These are phyloP conservation scores for Neurospora discreta DNA, from an alignment of 495 filamentous ascomycete species.

Conservation along the genomic window DNA sequence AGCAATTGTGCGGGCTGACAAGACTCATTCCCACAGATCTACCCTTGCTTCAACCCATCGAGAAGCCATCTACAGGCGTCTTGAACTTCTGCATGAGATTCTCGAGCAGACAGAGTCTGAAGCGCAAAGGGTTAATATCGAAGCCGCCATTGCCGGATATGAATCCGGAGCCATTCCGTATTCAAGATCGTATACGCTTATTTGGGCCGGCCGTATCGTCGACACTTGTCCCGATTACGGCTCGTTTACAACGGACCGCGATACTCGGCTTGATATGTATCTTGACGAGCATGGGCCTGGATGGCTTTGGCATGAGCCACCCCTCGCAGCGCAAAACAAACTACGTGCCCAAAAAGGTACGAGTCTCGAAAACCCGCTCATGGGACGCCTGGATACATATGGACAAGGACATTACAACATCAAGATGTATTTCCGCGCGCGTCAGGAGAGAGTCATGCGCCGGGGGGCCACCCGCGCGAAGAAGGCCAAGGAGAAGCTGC, in stretches of 20 bases:
- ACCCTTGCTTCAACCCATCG: constrained; percentile 8
- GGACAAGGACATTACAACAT: constrained; percentile 18
- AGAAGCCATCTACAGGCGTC: constrained; percentile 20
- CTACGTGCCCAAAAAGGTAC: constrained; percentile 20
- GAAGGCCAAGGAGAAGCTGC: not conserved
- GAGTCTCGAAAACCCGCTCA: constrained; percentile 13
- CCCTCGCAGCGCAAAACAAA: constrained; percentile 15
- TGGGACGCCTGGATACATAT: constrained; percentile 4
- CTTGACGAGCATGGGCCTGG: constrained; percentile 24
- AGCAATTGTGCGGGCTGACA: not conserved
- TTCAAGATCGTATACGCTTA: constrained; percentile 29
- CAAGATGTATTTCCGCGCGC: constrained; percentile 18
- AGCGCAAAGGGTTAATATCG: constrained; percentile 34
- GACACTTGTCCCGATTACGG: constrained; percentile 26
- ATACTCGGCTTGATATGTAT: constrained; percentile 32
- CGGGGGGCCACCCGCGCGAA: not conserved
- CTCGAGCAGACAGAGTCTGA: constrained; percentile 16
- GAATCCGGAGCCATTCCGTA: constrained; percentile 28
- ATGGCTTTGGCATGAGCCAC: constrained; percentile 42
- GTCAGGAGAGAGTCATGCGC: constrained; percentile 4
- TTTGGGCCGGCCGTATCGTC: constrained; percentile 36
- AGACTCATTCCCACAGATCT: constrained; percentile 6
- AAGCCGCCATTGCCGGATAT: constrained; percentile 33
- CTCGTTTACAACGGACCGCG: constrained; percentile 27
- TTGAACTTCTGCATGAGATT: constrained; percentile 19